phyloP scores from a whole-genome alignment of 2,329 filamentous ascomycete genomes.

The Ophidiomyces ophidiicola region DNA sequence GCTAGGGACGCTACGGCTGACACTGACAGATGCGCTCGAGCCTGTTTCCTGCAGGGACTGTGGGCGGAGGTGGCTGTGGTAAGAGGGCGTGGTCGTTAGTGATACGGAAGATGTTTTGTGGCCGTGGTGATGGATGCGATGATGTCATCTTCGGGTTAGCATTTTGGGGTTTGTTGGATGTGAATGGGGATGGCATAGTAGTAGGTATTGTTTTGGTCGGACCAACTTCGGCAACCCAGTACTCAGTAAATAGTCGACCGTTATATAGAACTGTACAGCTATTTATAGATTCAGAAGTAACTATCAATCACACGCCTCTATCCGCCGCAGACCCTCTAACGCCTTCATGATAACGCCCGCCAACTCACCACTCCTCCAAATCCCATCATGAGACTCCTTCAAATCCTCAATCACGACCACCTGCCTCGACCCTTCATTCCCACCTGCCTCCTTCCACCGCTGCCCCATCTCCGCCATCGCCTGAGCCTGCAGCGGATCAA shows the following conservation, averaged over 20 bases:
- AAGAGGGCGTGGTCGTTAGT: too few relatives aligned
- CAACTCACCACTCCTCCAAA: conserved; percentile 33
- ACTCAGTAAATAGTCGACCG: neutral
- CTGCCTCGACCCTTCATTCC: conserved; percentile 31
- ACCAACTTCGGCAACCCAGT: too few relatives aligned
- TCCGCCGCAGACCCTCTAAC: conserved; percentile 22
- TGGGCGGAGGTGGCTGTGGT: too few relatives aligned
- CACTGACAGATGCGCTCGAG: too few relatives aligned
- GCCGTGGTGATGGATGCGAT: too few relatives aligned
- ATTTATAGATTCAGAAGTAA: neutral
- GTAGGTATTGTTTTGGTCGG: too few relatives aligned
- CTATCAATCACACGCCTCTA: conserved; percentile 12
- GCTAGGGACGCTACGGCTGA: too few relatives aligned
- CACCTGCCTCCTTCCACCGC: conserved; percentile 37
- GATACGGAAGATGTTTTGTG: too few relatives aligned
- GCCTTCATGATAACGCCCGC: conserved; percentile 27
- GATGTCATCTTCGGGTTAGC: too few relatives aligned
- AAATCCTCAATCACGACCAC: conserved; percentile 30
- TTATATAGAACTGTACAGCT: neutral
- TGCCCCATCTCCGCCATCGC: conserved; percentile 41
- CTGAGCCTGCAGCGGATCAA: conserved; percentile 29
- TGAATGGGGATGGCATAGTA: too few relatives aligned
- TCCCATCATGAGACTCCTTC: conserved; percentile 31
- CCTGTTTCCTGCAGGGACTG: too few relatives aligned
- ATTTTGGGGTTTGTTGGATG: too few relatives aligned